Base-by-base conservation (phyloP, 2,329 filamentous ascomycete species). In the Aureobasidium sp. region DNA sequence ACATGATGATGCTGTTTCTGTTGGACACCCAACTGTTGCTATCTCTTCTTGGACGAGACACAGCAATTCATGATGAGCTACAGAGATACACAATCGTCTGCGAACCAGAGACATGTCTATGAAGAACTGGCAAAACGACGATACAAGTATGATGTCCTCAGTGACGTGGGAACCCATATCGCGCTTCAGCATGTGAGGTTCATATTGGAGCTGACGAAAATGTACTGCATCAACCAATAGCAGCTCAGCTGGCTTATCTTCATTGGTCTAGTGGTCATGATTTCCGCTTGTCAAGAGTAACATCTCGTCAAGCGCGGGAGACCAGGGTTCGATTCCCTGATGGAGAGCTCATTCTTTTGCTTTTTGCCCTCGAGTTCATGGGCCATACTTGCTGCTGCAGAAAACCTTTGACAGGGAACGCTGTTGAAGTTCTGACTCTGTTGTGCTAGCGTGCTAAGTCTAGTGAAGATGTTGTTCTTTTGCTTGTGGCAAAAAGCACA, bases 301-400 rank as follows among this genome's bases (percentile, higher is more conserved):
- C 8, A 17, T 48, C 44, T 57, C 41, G 55, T 59, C 64, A 67
- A 65, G 64, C 68, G 66, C 68, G 63, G 68, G 68, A 71, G 69
- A 68, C 70, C 68, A 67, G 68, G 67, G 67, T 72, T 70, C 69
- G 67, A 71, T 67, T 70, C 69, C 67, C 65, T 67, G 67, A 60
- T 50, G 46, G 57, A 60, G 57, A 60, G 57, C 43, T 39, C 6
- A 37, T 36, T 32, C 6, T 59, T 59, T 59, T 59, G 53, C 8
- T 27, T 13, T 24, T 20, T 44, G 27, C 13, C 24, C 5, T 8
- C 3, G 5, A n/a, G 7, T 3, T 32, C 5, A 32, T 5, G 1
- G 29, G 6, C 32, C 9, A 8, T 8, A 10, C 32, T 34, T 34
- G 6, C 32, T 34, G 32, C 32, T 12, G 9, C 32, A 34, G 6